A percentile compares a stretch with the other conserved stretches of the same genome.
phyloP scores from a whole-genome alignment of 345 rosid species.

The Toxicodendron radicans region DNA sequence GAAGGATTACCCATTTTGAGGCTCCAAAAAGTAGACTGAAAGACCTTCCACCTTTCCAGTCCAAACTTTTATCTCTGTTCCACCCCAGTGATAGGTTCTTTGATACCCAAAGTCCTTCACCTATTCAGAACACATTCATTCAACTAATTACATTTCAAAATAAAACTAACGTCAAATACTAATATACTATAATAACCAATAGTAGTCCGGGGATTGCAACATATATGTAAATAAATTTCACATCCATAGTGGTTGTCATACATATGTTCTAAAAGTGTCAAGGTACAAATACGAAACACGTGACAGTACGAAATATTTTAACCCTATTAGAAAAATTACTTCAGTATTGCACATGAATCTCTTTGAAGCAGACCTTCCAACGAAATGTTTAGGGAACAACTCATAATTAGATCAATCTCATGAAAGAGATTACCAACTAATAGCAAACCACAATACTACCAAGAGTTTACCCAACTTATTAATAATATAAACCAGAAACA shows the following conservation, averaged over 20 bases:
- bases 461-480: not conserved
- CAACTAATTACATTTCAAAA: conserved; percentile 10
- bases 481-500: conserved; percentile 1
- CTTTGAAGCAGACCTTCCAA: not conserved
- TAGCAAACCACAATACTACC: not conserved
- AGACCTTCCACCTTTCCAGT: conserved; percentile 88
- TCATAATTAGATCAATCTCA: not conserved
- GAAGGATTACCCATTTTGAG: conserved; percentile 71
- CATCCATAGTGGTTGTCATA: not conserved
- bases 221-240: not conserved
- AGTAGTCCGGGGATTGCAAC: not conserved
- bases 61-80: conserved; percentile 90
- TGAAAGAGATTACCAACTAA: not conserved
- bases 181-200: conserved; percentile 1
- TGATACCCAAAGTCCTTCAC: conserved; percentile 66
- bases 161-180: conserved; percentile 12
- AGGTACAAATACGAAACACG: conserved; percentile 2
- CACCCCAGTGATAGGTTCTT: conserved; percentile 79
- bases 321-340: not conserved
- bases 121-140: conserved; percentile 35
- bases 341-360: not conserved
- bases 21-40: conserved; percentile 87
- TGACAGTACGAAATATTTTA: not conserved
- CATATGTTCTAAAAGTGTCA: not conserved
- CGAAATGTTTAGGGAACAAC: not conserved